Evolutionary conservation across 768 basidiomycete species (phyloP).

Genomic region (Asterophora parasitica): DNA sequence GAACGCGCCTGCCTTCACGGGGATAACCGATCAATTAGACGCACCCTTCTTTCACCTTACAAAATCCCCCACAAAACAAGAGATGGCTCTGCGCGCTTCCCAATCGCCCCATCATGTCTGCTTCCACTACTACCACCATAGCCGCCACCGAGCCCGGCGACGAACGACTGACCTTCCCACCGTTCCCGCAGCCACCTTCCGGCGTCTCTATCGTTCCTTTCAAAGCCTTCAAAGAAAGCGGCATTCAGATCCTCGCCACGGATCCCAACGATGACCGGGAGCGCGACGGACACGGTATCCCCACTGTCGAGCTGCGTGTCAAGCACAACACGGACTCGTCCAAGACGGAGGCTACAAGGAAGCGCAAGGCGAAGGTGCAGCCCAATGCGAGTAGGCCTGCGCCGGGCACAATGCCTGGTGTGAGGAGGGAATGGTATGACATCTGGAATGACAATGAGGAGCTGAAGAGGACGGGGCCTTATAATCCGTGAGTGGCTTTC

Average conservation of each 20-base stretch:
- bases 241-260: constrained; percentile 35
- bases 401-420: constrained; percentile 1
- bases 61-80: constrained; percentile 1
- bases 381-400: constrained; percentile 7
- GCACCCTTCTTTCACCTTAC: constrained; percentile 8
- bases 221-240: constrained; percentile 35
- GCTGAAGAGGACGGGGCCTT: constrained; percentile 35
- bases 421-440: constrained; percentile 54
- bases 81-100: constrained; percentile 1
- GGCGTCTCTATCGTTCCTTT: constrained; percentile 42
- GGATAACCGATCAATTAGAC: constrained; percentile 17
- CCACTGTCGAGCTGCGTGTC: constrained; percentile 50
- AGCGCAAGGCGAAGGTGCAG: constrained; percentile 36
- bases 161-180: constrained; percentile 36
- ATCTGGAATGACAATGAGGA: constrained; percentile 66
- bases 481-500: constrained; percentile 44
- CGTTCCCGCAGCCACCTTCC: constrained; percentile 39
- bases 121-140: background rate
- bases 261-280: constrained; percentile 50
- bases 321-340: constrained; percentile 53
- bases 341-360: constrained; percentile 53
- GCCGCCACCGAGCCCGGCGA: background rate
- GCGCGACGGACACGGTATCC: constrained; percentile 61
- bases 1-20: constrained; percentile 5
- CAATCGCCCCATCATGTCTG: constrained; percentile 5